These are phyloP conservation scores for Pyricularia sp. DNA, from an alignment of 2,329 filamentous ascomycete genomes.

Conservation along the genomic window DNA sequence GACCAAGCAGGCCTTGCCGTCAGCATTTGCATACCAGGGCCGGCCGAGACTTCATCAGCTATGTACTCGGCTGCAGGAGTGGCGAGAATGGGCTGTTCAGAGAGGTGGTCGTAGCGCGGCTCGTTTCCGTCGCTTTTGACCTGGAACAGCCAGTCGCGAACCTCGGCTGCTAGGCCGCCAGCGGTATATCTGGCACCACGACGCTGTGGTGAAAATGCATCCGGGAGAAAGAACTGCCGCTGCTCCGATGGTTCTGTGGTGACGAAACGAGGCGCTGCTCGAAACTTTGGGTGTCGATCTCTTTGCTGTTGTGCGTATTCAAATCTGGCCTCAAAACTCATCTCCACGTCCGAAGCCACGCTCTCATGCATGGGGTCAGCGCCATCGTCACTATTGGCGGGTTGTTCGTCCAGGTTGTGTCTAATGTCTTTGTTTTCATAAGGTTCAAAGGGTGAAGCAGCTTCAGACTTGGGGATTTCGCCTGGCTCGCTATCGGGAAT, in stretches of 20 bases:
- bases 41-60: constrained; percentile 13
- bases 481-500: not conserved
- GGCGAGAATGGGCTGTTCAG: constrained; percentile 6
- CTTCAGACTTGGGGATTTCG: not conserved
- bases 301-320: constrained; percentile 7
- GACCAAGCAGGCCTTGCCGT: not conserved
- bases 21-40: constrained; percentile 20
- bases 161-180: constrained; percentile 29
- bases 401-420: not conserved
- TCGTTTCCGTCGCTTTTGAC: constrained; percentile 22
- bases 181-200: constrained; percentile 24
- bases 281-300: constrained; percentile 16
- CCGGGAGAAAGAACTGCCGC: constrained; percentile 20
- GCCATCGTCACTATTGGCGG: not conserved
- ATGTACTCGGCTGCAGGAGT: constrained; percentile 16
- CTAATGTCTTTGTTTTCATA: constrained; percentile 2
- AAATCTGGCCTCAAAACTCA: not conserved
- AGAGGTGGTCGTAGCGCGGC: constrained; percentile 5
- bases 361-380: not conserved
- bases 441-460: not conserved
- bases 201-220: constrained; percentile 28
- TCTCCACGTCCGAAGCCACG: constrained; percentile 14
- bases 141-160: constrained; percentile 35
- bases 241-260: constrained; percentile 10
- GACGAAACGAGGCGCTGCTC: constrained; percentile 27